A percentile compares a stretch with the other conserved stretches of the same genome.
Evolutionary conservation across 495 filamentous ascomycete genomes (phyloP).

Genomic region (Daldinia caldariorum): DNA sequence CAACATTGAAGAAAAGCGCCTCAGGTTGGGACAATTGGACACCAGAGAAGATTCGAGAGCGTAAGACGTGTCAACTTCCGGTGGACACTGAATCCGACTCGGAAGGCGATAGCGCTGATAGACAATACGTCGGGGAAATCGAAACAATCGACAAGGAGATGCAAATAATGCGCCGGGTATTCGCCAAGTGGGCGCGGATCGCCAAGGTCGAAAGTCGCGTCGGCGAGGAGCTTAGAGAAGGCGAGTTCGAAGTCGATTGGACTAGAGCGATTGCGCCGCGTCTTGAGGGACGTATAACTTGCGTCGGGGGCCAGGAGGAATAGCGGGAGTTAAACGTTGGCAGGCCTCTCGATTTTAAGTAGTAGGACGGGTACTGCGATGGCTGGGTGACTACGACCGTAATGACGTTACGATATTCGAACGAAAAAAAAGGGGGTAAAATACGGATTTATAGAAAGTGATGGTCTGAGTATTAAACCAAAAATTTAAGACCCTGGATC

Average conservation of each 20-base stretch:
- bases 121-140: conserved; percentile 35
- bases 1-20: conserved; percentile 27
- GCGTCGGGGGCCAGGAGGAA: conserved; percentile 37
- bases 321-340: background rate
- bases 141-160: conserved; percentile 51
- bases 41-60: conserved; percentile 56
- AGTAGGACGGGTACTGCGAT: background rate
- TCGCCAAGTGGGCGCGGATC: conserved; percentile 77
- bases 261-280: conserved; percentile 79
- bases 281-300: conserved; percentile 76
- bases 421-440: background rate
- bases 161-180: conserved; percentile 66
- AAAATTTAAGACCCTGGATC: too few relatives aligned
- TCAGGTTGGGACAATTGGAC: conserved; percentile 56
- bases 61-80: conserved; percentile 43
- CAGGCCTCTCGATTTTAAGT: background rate
- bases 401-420: conserved; percentile 16
- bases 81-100: conserved; percentile 51
- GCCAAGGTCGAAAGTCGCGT: conserved; percentile 65
- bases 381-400: conserved; percentile 4
- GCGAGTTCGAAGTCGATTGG: conserved; percentile 75
- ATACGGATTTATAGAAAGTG: background rate
- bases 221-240: conserved; percentile 58
- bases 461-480: too few relatives aligned
- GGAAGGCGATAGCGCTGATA: conserved; percentile 42